Percentiles rank a stretch among this genome's conserved stretches.
phyloP scores from a whole-genome alignment of 495 filamentous ascomycete species.

The Tuber umbilicatum region DNA sequence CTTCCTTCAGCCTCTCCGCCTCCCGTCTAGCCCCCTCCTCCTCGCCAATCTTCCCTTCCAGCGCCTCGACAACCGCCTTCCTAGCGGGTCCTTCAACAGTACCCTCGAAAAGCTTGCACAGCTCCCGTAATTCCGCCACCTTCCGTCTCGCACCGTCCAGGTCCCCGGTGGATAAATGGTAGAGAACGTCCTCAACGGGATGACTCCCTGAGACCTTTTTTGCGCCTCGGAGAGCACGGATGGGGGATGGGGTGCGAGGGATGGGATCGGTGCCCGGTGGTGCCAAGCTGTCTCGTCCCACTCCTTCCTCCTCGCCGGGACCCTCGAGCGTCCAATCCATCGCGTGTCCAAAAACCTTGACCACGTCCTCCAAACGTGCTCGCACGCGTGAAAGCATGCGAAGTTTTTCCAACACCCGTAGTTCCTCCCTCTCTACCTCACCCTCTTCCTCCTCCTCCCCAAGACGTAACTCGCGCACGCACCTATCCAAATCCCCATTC shows the following conservation, averaged over 20 bases:
- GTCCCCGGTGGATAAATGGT: slow-evolving; percentile 53
- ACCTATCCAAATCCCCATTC: slow-evolving; percentile 60
- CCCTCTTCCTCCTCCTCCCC: slow-evolving; percentile 18
- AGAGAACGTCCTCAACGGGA: slow-evolving; percentile 63
- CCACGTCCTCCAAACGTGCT: slow-evolving; percentile 71
- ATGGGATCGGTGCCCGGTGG: slow-evolving; percentile 55
- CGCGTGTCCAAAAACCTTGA: slow-evolving; percentile 82
- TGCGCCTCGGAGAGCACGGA: slow-evolving; percentile 57
- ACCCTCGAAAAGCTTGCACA: slow-evolving; percentile 79
- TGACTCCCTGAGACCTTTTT: slow-evolving; percentile 53
- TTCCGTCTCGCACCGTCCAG: slow-evolving; percentile 63
- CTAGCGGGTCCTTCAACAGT: slow-evolving; percentile 88
- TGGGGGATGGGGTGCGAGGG: slow-evolving; percentile 62
- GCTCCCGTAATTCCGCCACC: slow-evolving; percentile 63
- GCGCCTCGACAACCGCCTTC: slow-evolving; percentile 67
- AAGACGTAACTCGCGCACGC: slow-evolving; percentile 51
- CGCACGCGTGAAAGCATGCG: slow-evolving; percentile 79
- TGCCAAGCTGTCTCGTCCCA: slow-evolving; percentile 49
- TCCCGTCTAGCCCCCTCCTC: slow-evolving; percentile 46
- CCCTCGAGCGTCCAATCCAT: slow-evolving; percentile 90
- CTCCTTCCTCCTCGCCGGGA: slow-evolving; percentile 51
- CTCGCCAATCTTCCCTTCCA: slow-evolving; percentile 57
- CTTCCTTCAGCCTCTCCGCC: slow-evolving; percentile 25
- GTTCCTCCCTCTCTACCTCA: slow-evolving; percentile 49
- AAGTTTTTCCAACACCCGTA: slow-evolving; percentile 62